Base-by-base conservation (phyloP, 2,329 filamentous ascomycete species). In the Didymosphaeria variabile region DNA sequence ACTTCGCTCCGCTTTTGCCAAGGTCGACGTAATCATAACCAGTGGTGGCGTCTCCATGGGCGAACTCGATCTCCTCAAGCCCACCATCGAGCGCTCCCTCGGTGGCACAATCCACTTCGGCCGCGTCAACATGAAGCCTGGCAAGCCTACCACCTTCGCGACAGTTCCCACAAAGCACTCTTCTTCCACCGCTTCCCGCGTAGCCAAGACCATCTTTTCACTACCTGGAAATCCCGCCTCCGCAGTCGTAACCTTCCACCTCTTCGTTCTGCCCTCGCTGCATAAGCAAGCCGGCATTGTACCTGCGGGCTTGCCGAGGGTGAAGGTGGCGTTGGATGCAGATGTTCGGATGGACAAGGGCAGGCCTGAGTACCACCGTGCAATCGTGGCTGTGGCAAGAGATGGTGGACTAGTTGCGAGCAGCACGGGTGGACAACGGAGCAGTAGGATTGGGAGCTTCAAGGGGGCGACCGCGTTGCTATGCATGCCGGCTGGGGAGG, bases 41-140 rank as follows among this genome's bases (percentile, higher is more conserved):
- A 94, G 91, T 0, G 95, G 95, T 23, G 95, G 95, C 51, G 95
- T 98, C 21, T 97, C 92, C 10, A 99, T 99, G 95, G 95, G 95
- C 59, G 95, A 99, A 80, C 88, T 97, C 2, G 95, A 99, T 78
- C 89, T 99, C 8, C 87, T 99, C 21, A 99, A 99, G 77, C 94
- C 95, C 0, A 98, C 94, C 0, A 92, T 99, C 70, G 95, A 98
- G 81, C 90, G 94, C 45, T 85, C 89, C 1, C 86, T 99, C 0
- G 93, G 93, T 59, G 95, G 95, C 8, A 95, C 90, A 0, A 97
- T 99, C 67, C 95, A 97, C 79, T 99, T 99, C 70, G 95, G 95
- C 26, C 90, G 95, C 3, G 95, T 99, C 2, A 87, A 90, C 57
- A 98, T 99, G 95, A 99, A 99, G 82, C 95, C 95, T 0, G 95